Conservation (phyloP, 345 rosid genomes). For the Erucastrum elatum region DNA sequence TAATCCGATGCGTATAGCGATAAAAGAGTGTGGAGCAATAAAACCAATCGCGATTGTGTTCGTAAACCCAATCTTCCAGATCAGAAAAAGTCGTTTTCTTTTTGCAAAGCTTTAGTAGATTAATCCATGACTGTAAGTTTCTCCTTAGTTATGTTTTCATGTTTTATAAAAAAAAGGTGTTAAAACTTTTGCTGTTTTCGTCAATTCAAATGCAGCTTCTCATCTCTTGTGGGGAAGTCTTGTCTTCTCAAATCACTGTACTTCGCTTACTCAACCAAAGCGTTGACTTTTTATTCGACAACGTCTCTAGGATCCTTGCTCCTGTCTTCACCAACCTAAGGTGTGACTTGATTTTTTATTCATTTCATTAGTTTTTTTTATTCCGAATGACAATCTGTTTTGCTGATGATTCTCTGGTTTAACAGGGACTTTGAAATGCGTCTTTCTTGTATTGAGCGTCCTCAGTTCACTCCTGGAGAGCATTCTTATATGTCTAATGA, state of each 20-base stretch:
- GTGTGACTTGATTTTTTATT: constrained; percentile 16
- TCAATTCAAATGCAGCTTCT: constrained; percentile 38
- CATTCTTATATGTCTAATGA: constrained; percentile 25
- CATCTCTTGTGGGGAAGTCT: constrained; percentile 46
- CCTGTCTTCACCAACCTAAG: constrained; percentile 39
- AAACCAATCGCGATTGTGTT: background rate
- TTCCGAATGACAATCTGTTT: background rate
- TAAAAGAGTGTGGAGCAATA: background rate
- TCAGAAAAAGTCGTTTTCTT: constrained; percentile 12
- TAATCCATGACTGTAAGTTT: constrained; percentile 33
- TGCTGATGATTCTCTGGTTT: background rate
- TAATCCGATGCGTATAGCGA: background rate
- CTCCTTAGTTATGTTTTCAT: background rate
- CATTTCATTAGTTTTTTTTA: background rate
- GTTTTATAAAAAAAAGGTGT: background rate
- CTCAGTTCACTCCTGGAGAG: constrained; percentile 13
- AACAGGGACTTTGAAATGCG: constrained; percentile 35
- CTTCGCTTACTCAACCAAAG: constrained; percentile 47
- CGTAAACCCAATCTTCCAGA: background rate
- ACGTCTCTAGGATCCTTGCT: constrained; percentile 40
- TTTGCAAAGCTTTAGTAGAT: background rate
- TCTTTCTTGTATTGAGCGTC: constrained; percentile 29
- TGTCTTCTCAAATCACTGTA: constrained; percentile 39
- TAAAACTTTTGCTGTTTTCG: background rate
- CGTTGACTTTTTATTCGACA: constrained; percentile 47